phyloP scores from a whole-genome alignment of 2,329 filamentous ascomycete species.

The Ophiostoma pallidulum region DNA sequence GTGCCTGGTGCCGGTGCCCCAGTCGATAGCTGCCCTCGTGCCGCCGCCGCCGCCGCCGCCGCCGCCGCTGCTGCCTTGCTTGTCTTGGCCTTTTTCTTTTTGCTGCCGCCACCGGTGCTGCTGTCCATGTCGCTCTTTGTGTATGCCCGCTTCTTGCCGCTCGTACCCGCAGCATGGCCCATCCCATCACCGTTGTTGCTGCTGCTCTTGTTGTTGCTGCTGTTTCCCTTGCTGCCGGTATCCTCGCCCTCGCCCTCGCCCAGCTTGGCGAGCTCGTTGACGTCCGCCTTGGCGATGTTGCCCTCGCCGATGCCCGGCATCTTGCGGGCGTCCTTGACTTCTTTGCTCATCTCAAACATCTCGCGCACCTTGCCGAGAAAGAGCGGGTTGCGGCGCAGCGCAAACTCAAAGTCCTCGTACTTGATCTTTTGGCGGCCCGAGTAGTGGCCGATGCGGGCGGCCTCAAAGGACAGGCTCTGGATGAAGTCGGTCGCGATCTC shows the following conservation, averaged over 20 bases:
- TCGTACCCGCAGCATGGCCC: background rate
- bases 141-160: constrained; percentile 6
- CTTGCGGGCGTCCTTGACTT: constrained; percentile 76
- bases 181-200: too few relatives aligned
- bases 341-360: constrained; percentile 77
- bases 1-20: background rate
- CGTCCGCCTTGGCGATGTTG: constrained; percentile 20
- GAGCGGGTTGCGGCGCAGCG: constrained; percentile 71
- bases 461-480: constrained; percentile 84
- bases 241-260: constrained; percentile 12
- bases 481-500: constrained; percentile 97
- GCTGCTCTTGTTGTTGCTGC: constrained; percentile 21
- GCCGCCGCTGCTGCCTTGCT: background rate
- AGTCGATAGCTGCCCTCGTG: background rate
- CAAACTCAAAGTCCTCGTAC: constrained; percentile 95
- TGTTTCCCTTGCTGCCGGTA: constrained; percentile 4
- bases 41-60: background rate
- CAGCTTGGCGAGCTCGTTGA: constrained; percentile 19
- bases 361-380: constrained; percentile 87
- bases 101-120: background rate
- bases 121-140: too few relatives aligned
- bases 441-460: constrained; percentile 75
- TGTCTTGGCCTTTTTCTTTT: constrained; percentile 10
- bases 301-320: constrained; percentile 60
- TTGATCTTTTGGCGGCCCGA: constrained; percentile 93